phyloP scores from a whole-genome alignment of 306 rosid species.

The Cicer cuneatum region DNA sequence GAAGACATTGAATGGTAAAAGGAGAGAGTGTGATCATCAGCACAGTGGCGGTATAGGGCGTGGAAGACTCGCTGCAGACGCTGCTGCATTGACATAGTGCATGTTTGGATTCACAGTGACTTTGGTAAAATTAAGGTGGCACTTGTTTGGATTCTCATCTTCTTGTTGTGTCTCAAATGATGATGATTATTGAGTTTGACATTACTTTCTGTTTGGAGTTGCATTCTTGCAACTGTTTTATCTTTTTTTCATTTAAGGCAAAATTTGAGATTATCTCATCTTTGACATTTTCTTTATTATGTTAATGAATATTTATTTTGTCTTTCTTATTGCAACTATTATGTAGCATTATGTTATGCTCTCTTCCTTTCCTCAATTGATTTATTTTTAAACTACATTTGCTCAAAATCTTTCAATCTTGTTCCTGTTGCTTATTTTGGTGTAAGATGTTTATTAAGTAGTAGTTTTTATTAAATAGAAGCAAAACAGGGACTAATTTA shows the following conservation, averaged over 20 bases:
- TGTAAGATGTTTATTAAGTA: no score
- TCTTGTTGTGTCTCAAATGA: slow-evolving; percentile 23
- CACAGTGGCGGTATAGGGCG: slow-evolving; percentile 77
- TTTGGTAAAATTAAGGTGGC: not conserved
- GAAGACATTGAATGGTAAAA: slow-evolving; percentile 41
- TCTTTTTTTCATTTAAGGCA: slow-evolving; percentile 39
- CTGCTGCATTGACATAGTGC: slow-evolving; percentile 57
- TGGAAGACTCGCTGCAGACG: slow-evolving; percentile 65
- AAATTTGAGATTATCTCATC: slow-evolving; percentile 31
- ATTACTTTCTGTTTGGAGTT: slow-evolving; percentile 55
- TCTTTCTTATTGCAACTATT: slow-evolving; percentile 15
- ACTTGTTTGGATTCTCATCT: slow-evolving; percentile 14
- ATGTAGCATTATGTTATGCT: slow-evolving; percentile 28
- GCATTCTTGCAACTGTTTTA: slow-evolving; percentile 74
- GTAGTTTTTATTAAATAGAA: no score
- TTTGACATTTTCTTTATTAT: slow-evolving; percentile 6
- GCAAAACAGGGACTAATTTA: no score
- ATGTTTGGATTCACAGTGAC: not conserved
- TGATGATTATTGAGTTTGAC: slow-evolving; percentile 25
- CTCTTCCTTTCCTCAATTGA: not conserved
- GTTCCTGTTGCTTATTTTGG: no score
- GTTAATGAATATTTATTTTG: slow-evolving; percentile 1
- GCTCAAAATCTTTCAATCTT: no score
- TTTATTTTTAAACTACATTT: no score
- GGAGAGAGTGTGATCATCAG: slow-evolving; percentile 64